Evolutionary conservation across 1,139 yeast genomes (phyloP).

Genomic region (Taphrina pruni): DNA sequence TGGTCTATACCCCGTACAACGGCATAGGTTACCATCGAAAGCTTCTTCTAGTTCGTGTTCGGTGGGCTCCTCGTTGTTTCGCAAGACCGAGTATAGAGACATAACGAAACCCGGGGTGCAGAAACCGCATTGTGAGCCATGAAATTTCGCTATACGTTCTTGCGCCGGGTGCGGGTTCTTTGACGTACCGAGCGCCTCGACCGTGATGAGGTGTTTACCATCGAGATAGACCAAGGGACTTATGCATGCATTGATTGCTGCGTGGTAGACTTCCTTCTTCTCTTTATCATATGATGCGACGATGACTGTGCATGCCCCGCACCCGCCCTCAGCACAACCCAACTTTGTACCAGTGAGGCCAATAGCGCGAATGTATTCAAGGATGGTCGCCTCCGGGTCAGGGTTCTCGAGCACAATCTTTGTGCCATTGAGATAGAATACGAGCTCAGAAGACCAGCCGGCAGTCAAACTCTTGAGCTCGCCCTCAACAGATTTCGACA

Average conservation of each 20-base stretch:
- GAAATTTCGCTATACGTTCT: slow-evolving; percentile 57
- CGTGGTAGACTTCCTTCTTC: slow-evolving; percentile 50
- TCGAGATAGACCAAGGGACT: slow-evolving; percentile 57
- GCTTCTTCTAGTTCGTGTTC: slow-evolving; percentile 56
- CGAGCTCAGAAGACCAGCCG: slow-evolving; percentile 46
- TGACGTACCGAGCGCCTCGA: slow-evolving; percentile 56
- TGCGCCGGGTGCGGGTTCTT: slow-evolving; percentile 57
- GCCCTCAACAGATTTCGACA: slow-evolving; percentile 15
- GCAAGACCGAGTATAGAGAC: slow-evolving; percentile 55
- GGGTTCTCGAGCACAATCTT: slow-evolving; percentile 53
- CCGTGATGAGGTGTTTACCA: slow-evolving; percentile 57
- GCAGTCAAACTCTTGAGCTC: slow-evolving; percentile 13
- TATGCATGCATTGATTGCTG: slow-evolving; percentile 57
- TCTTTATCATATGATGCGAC: slow-evolving; percentile 52
- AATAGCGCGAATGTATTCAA: slow-evolving; percentile 54
- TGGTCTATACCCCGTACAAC: slow-evolving; percentile 60
- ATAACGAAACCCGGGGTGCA: slow-evolving; percentile 60
- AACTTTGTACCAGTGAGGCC: slow-evolving; percentile 57
- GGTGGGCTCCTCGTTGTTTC: slow-evolving; percentile 53
- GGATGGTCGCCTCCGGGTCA: slow-evolving; percentile 55
- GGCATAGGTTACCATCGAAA: slow-evolving; percentile 57
- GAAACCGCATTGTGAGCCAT: slow-evolving; percentile 60
- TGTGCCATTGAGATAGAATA: slow-evolving; percentile 55
- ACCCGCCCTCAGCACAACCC: slow-evolving; percentile 59
- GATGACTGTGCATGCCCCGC: slow-evolving; percentile 59